Percentiles rank a stretch among this genome's conserved stretches.
Evolutionary conservation across 257 asterid genomes (phyloP).

Genomic region (Jacaranda copaia): DNA sequence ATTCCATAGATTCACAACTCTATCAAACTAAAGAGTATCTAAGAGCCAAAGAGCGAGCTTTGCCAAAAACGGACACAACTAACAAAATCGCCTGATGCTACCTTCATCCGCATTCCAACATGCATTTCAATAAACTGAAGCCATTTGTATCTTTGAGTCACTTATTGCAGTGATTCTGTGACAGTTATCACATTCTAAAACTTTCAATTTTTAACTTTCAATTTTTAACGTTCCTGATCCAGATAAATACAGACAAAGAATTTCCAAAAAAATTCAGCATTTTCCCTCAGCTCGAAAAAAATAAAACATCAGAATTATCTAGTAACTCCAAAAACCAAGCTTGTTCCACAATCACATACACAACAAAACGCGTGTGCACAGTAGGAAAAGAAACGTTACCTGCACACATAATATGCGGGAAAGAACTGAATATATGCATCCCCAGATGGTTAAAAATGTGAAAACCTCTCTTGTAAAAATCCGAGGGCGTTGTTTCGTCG

Average conservation of each 20-base stretch:
- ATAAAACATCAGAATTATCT: background rate
- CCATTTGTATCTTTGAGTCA: too few relatives aligned
- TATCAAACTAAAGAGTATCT: too few relatives aligned
- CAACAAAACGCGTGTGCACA: background rate
- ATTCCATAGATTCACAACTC: too few relatives aligned
- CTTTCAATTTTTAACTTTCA: too few relatives aligned
- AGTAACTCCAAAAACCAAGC: background rate
- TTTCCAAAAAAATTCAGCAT: background rate
- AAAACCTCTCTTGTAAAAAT: constrained; percentile 75
- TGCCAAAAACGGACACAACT: too few relatives aligned
- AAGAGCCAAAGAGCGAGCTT: too few relatives aligned
- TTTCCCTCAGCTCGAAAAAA: background rate
- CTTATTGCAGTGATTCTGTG: too few relatives aligned
- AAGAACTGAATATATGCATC: background rate
- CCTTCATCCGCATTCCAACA: too few relatives aligned
- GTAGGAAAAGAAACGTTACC: background rate
- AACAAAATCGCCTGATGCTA: too few relatives aligned
- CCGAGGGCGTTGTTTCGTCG: constrained; percentile 70
- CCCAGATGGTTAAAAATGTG: background rate
- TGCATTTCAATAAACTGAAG: too few relatives aligned
- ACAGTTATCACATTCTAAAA: too few relatives aligned
- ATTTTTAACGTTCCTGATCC: too few relatives aligned
- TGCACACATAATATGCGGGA: background rate
- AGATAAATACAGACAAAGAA: background rate
- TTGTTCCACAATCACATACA: background rate